Percentiles rank a stretch among this genome's conserved stretches.
Conservation (phyloP, 805 yeast species). For the Wickerhamiella domercqiae region DNA sequence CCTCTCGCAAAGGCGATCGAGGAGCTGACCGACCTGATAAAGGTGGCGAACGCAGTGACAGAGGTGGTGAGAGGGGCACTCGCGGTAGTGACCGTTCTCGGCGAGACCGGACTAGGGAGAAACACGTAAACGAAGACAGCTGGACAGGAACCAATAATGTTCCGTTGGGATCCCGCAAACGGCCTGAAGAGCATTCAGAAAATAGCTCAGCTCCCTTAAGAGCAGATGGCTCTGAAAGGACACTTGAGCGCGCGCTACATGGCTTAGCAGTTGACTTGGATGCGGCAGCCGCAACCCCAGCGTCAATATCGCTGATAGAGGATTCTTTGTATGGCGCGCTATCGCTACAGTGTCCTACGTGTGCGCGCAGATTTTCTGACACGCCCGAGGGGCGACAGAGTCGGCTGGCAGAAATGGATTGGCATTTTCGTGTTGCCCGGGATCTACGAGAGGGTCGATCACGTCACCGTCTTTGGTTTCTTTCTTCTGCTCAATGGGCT, state of each 20-base stretch:
- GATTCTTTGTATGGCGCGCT: slow-evolving; percentile 37
- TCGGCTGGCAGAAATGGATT: slow-evolving; percentile 65
- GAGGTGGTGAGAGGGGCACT: neutral
- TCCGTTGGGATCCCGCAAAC: slow-evolving; percentile 12
- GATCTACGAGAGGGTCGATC: slow-evolving; percentile 39
- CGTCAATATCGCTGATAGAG: slow-evolving; percentile 22
- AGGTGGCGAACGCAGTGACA: neutral
- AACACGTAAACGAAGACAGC: neutral
- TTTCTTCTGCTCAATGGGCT: slow-evolving; percentile 58
- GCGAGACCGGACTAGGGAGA: neutral
- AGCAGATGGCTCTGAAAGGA: neutral
- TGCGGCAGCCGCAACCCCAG: slow-evolving; percentile 20
- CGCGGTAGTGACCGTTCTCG: neutral
- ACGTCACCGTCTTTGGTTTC: slow-evolving; percentile 71
- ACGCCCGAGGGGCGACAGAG: slow-evolving; percentile 38
- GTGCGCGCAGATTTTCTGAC: slow-evolving; percentile 72
- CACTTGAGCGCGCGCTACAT: slow-evolving; percentile 1
- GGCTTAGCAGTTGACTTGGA: slow-evolving; percentile 19
- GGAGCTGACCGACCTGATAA: too few species aligned
- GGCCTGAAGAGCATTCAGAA: neutral
- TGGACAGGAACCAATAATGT: slow-evolving; percentile 11
- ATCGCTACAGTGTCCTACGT: slow-evolving; percentile 71
- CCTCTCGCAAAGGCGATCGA: neutral
- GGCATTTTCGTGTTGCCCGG: slow-evolving; percentile 91
- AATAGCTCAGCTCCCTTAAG: neutral